Base-by-base conservation (phyloP, 768 basidiomycete genomes). In the Macrocybe gigantea region DNA sequence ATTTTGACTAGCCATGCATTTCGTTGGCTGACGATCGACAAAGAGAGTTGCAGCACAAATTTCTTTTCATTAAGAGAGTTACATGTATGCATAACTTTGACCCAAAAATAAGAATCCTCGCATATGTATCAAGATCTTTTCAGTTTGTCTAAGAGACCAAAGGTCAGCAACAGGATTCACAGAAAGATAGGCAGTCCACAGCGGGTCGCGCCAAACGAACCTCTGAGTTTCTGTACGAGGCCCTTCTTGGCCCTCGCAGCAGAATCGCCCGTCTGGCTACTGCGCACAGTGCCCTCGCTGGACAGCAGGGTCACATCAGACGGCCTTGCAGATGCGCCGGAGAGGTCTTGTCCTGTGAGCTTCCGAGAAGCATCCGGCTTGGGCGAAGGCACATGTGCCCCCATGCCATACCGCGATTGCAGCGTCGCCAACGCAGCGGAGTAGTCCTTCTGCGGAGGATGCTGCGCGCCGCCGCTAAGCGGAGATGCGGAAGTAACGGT, bases 371-470 rank as follows among this genome's bases (percentile, higher is more conserved):
- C 35, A 6, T 31, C 32, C 12, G 3, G 48, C 46, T 67, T 67
- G 1, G 64, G 66, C n/a, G 51, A 60, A 5, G 69, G 65, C 11
- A 67, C 30, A 32, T 46, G 45, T 6, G 59, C 65, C 2, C 56
- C 53, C 7, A 58, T 63, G 7, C 70, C 70, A 37, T 70, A 72
- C 45, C 65, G 60, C 1, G 63, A 65, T 49, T 69, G 69, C 11
- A 70, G 53, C 2, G 60, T 52, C 6, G 60, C 64, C 2, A 72
- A 53, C 1, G 71, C 71, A 3, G 64, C 68, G 8, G 63, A 60
- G 46, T 61, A 72, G 47, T 72, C 66, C 44, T 70, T 70, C 42
- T 44, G 45, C 6, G 46, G 47, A 22, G 22, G 22, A 22, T 22
- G 22, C n/a, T 35, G 39, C 37, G 39, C 37, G 29, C 41, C 31